Percentiles rank a stretch among this genome's conserved stretches.
Conservation (phyloP, 2,329 filamentous ascomycete genomes). For the Colletotrichum sojae region DNA sequence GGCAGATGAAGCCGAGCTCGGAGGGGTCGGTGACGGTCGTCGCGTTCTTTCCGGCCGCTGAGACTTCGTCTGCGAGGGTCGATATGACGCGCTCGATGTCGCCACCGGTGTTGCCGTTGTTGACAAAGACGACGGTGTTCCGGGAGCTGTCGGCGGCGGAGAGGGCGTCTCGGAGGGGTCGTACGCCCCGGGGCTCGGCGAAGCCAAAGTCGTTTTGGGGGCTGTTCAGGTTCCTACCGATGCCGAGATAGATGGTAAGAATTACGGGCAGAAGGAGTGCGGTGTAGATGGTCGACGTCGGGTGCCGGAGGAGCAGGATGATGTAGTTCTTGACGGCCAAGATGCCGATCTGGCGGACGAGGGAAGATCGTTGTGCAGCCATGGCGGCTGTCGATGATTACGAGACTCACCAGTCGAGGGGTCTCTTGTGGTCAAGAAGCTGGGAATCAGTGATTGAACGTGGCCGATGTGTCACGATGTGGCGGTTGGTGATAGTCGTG, state of each 20-base stretch:
- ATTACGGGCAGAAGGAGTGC: constrained; percentile 72
- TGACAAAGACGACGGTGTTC: constrained; percentile 82
- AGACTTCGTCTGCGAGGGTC: constrained; percentile 60
- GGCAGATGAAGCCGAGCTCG: constrained; percentile 64
- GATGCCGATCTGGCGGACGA: constrained; percentile 68
- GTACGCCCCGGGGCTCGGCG: constrained; percentile 71
- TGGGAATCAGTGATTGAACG: too few species aligned
- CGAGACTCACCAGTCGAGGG: not conserved
- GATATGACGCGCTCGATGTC: constrained; percentile 81
- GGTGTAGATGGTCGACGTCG: constrained; percentile 65
- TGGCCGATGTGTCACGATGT: too few species aligned
- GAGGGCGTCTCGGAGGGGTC: constrained; percentile 62
- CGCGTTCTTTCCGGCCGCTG: constrained; percentile 46
- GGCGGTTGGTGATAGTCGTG: not conserved
- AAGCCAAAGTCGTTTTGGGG: constrained; percentile 84
- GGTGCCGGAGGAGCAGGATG: constrained; percentile 68
- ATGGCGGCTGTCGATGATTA: constrained; percentile 1
- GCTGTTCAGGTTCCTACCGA: constrained; percentile 86
- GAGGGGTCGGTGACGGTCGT: constrained; percentile 43
- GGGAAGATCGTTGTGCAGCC: constrained; percentile 15
- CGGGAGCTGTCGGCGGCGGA: constrained; percentile 51
- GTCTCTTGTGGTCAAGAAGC: not conserved
- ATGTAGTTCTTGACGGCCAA: constrained; percentile 74
- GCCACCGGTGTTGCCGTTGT: constrained; percentile 79
- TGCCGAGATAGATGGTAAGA: constrained; percentile 73